Conservation (phyloP, 208 protist species). For the Phytomonas francai region DNA sequence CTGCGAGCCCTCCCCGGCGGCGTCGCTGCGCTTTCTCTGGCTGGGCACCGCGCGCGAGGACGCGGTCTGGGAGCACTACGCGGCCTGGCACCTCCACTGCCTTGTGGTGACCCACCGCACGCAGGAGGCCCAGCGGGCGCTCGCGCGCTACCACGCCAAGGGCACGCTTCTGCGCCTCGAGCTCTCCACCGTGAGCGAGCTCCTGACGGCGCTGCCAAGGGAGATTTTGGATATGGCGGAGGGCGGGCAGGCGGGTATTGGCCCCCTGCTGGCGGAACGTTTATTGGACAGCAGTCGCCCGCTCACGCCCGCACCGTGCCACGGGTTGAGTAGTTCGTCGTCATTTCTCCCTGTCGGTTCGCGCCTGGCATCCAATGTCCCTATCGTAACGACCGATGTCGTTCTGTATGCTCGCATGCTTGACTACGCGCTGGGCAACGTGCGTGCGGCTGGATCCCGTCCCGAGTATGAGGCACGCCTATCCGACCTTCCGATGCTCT, state of each 20-base stretch:
- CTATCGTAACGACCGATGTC: constrained; percentile 23
- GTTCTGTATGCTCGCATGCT: constrained; percentile 40
- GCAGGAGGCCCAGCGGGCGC: constrained; percentile 14
- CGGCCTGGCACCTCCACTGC: constrained; percentile 40
- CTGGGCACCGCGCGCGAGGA: constrained; percentile 8
- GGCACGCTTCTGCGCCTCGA: constrained; percentile 8
- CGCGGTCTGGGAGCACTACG: constrained; percentile 15
- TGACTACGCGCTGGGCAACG: constrained; percentile 20
- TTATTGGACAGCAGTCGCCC: background rate
- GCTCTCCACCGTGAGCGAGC: constrained; percentile 14
- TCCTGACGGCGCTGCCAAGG: constrained; percentile 15
- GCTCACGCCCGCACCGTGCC: background rate
- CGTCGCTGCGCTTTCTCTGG: background rate
- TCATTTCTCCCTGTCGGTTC: too few species aligned
- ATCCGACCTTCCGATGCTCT: constrained; percentile 25
- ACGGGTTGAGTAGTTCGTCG: constrained; percentile 2
- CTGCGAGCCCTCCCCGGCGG: constrained; percentile 3
- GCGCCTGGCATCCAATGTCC: constrained; percentile 13
- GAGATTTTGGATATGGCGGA: constrained; percentile 10
- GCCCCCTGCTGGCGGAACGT: constrained; percentile 15
- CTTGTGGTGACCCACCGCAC: constrained; percentile 16
- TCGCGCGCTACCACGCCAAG: background rate
- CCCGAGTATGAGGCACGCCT: constrained; percentile 18
- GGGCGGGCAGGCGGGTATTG: constrained; percentile 11
- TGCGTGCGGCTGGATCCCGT: constrained; percentile 7